Conservation (phyloP, 208 protist genomes). For the Strigomonas culicis region DNA sequence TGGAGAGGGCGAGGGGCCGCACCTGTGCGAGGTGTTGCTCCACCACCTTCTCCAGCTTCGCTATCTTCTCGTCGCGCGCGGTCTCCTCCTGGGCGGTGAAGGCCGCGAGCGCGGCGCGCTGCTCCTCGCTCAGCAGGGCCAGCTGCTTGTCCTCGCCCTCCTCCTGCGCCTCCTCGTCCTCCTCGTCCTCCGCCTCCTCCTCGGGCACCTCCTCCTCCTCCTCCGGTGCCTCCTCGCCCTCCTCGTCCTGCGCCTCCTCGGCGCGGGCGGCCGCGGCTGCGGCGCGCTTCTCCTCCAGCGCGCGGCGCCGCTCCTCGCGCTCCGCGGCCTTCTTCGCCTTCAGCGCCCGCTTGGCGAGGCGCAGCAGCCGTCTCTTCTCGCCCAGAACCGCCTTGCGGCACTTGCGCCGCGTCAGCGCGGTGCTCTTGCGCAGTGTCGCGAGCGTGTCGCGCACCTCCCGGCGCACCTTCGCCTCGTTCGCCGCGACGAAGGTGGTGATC, state of each 20-base stretch:
- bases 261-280: slow-evolving; percentile 22
- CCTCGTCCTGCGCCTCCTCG: slow-evolving; percentile 32
- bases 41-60: slow-evolving; percentile 25
- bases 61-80: slow-evolving; percentile 39
- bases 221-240: slow-evolving; percentile 27
- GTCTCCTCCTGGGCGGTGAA: slow-evolving; percentile 41
- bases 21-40: slow-evolving; percentile 23
- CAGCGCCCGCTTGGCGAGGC: slow-evolving; percentile 32
- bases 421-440: slow-evolving; percentile 32
- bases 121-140: slow-evolving; percentile 30
- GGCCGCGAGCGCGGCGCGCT: slow-evolving; percentile 34
- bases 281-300: slow-evolving; percentile 21
- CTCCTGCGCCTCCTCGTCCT: slow-evolving; percentile 15
- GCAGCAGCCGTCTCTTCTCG: slow-evolving; percentile 36
- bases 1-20: slow-evolving; percentile 27
- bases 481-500: slow-evolving; percentile 41
- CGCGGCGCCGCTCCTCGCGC: slow-evolving; percentile 23
- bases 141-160: slow-evolving; percentile 4
- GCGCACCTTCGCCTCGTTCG: slow-evolving; percentile 39
- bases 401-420: slow-evolving; percentile 27
- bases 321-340: slow-evolving; percentile 36
- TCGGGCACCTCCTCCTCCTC: slow-evolving; percentile 22
- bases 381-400: slow-evolving; percentile 33
- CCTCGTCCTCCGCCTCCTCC: slow-evolving; percentile 17
- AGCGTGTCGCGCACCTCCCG: slow-evolving; percentile 34